Conservation (phyloP, 768 basidiomycete species). For the Fomitopsis serialis region DNA sequence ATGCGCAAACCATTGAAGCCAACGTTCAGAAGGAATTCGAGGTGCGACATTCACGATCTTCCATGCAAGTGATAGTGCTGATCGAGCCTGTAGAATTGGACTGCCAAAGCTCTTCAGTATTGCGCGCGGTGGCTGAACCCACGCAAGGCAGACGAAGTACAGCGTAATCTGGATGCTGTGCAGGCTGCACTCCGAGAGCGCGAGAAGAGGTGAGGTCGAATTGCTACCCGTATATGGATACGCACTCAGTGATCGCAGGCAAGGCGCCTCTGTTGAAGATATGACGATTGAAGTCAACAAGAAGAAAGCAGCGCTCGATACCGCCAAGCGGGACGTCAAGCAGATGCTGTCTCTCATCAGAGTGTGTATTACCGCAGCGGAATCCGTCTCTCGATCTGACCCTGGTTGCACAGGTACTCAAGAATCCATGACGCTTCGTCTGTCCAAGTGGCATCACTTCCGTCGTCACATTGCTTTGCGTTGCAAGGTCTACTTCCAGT, state of each 20-base stretch:
- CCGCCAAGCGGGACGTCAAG: slow-evolving; percentile 56
- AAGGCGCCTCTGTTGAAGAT: slow-evolving; percentile 75
- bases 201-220: slow-evolving; percentile 47
- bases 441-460: slow-evolving; percentile 81
- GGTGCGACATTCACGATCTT: slow-evolving; percentile 28
- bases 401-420: slow-evolving; percentile 47
- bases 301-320: slow-evolving; percentile 52
- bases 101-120: slow-evolving; percentile 53
- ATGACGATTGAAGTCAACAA: slow-evolving; percentile 68
- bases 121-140: slow-evolving; percentile 54
- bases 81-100: slow-evolving; percentile 47
- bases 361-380: slow-evolving; percentile 30
- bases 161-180: slow-evolving; percentile 58
- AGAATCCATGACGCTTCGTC: slow-evolving; percentile 60
- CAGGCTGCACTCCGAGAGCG: slow-evolving; percentile 61
- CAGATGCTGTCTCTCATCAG: slow-evolving; percentile 62
- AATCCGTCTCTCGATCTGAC: neutral
- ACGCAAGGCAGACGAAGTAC: slow-evolving; percentile 49
- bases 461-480: slow-evolving; percentile 84
- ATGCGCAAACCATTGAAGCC: slow-evolving; percentile 40
- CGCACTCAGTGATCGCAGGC: slow-evolving; percentile 32
- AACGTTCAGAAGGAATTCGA: slow-evolving; percentile 57
- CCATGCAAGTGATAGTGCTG: neutral
- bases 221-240: neutral
- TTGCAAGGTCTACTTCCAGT: slow-evolving; percentile 78